Evolutionary conservation across 2,329 filamentous ascomycete genomes (phyloP), one percentile per base, ranked within the genome.

Genomic region (Neonectria sp.): DNA sequence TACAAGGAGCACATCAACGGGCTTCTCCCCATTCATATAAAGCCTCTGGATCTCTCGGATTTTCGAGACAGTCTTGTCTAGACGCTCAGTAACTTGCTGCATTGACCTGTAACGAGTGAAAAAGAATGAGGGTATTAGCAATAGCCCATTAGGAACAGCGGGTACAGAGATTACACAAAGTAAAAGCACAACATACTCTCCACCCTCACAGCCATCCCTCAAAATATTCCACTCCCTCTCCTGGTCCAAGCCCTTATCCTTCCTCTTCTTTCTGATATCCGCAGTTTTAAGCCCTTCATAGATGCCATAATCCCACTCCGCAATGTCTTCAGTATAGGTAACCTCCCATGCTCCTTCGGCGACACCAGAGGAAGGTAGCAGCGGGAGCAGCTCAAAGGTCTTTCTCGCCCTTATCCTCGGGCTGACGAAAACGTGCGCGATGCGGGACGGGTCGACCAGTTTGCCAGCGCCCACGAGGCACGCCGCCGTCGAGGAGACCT

Each of bases 281-380:
- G 79, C 74, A 8, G 81, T 82, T 52, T 83, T 83, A 27, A 90
- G 76, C 12, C 89, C 89, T 76, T 91, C 89, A 75, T 91, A 91
- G 66, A 85, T 80, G 52, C 89, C 89, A 77, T 91, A 91, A 67
- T 88, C 85, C 89, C 89, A 91, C 76, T 91, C 89, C 2, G 84
- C 80, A 49, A 91, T 80, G 3, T 80, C 78, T 63, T 87, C 84
- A 2, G 86, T 89, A 37, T 86, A 76, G 63, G 84, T 78, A 29
- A 89, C 79, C 31, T 63, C 48, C 6, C 13, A 2, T 3, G 8
- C 9, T 6, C 5, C 55, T 7, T 35, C 21, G 2, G 43, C 40
- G 46, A 82, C 80, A 35, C 68, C 31, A 1, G 77, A 73, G 6
- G 74, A 73, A 37, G 84, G 80, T 0, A 84, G 77, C 40, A 86